Evolutionary conservation across 768 basidiomycete genomes (phyloP).

Genomic region (Melanogaster broomeanus): DNA sequence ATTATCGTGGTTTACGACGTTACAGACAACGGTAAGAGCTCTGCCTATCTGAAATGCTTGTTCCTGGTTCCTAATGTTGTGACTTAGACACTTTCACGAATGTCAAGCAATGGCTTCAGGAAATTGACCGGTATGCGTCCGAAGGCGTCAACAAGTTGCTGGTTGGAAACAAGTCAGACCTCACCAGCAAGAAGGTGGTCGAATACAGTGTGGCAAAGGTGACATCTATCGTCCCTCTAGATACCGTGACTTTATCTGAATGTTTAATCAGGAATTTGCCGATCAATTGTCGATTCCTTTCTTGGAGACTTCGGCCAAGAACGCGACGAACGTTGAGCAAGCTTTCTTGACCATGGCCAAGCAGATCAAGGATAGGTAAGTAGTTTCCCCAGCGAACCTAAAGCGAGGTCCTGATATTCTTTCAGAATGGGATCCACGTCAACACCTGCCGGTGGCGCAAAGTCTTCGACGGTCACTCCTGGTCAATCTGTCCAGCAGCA

Average conservation of each 20-base stretch:
- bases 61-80: constrained; percentile 6
- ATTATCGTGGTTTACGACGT: constrained; percentile 99
- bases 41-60: neutral
- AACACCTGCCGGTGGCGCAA: constrained; percentile 71
- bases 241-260: constrained; percentile 2
- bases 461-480: constrained; percentile 81
- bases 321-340: constrained; percentile 97
- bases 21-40: constrained; percentile 80
- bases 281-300: constrained; percentile 93
- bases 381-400: neutral
- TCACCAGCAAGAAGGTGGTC: constrained; percentile 95
- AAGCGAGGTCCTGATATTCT: neutral
- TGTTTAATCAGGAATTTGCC: constrained; percentile 76
- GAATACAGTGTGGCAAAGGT: constrained; percentile 89
- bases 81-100: constrained; percentile 85
- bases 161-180: constrained; percentile 98
- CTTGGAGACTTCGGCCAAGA: constrained; percentile 99
- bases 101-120: constrained; percentile 93
- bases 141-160: constrained; percentile 99
- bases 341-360: constrained; percentile 99
- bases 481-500: constrained; percentile 84
- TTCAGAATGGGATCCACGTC: constrained; percentile 83
- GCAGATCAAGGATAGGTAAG: constrained; percentile 90
- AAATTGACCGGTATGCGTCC: constrained; percentile 94
- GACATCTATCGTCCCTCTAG: constrained; percentile 5